Evolutionary conservation across 1,139 yeast genomes (phyloP), one percentile per base, ranked within the genome.

Genomic region (Candida labiduridarum): DNA sequence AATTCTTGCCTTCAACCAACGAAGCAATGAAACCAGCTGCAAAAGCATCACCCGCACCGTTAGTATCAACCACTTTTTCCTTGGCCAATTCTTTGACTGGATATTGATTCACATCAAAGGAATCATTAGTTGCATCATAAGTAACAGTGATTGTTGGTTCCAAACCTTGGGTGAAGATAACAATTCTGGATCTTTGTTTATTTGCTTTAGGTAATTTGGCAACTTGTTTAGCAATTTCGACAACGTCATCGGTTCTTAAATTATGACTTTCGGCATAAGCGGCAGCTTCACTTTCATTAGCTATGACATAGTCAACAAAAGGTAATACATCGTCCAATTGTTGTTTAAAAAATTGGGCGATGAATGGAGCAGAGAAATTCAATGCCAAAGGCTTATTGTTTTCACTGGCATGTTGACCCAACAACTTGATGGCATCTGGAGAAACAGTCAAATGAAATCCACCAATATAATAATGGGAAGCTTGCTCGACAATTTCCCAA

Each of bases 41-140:
- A 67, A 94, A 94, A 22, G 99, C 98, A 68, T 94, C 99, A 70
- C 99, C 99, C 44, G 99, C 99, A 78, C 99, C 99, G 74, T 94
- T 94, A 67, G 98, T 89, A 76, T 94, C 99, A 52, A 80, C 85
- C 57, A 94, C 81, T 71, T 87, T 78, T 47, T 79, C 73, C 44
- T 82, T 65, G 44, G 82, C 87, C 65, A 94, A 80, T 55, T 85
- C 81, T 61, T 83, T 86, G 50, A 94, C 97, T 48, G 87, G 79
- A 78, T 71, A 84, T 61, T 76, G 75, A 58, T 79, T 69, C 55
- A 80, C 73, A 19, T 67, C 70, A 61, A 69, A 80, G 42, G 78
- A 66, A 52, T 79, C 80, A 45, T 79, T 65, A 35, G 69, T 69
- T 49, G 72, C 69, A 56, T 81, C 77, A 64, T 80, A 77, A 49